phyloP scores from a whole-genome alignment of 805 yeast genomes.

The Lachancea waltii region DNA sequence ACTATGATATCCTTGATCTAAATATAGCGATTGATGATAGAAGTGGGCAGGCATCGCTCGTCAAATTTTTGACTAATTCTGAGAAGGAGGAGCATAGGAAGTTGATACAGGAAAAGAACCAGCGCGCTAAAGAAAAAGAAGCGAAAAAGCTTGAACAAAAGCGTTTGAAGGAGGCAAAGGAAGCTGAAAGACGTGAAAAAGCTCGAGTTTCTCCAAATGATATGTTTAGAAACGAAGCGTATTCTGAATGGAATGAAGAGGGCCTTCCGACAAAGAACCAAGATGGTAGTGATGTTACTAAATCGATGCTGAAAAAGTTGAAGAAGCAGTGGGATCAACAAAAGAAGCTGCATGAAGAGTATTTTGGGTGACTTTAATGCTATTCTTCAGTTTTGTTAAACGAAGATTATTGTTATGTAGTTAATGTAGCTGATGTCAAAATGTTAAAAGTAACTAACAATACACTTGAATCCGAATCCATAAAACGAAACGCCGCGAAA shows the following conservation, averaged over 20 bases:
- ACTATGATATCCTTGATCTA: conserved; percentile 59
- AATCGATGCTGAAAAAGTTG: conserved; percentile 80
- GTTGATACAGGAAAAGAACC: conserved; percentile 51
- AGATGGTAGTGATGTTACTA: conserved; percentile 77
- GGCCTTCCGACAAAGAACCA: conserved; percentile 77
- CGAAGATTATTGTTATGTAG: no score
- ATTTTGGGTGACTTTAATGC: conserved; percentile 21
- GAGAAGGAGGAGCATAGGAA: conserved; percentile 62
- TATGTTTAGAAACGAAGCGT: conserved; percentile 60
- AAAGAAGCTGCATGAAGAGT: conserved; percentile 73
- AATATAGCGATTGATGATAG: conserved; percentile 90
- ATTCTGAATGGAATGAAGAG: conserved; percentile 71
- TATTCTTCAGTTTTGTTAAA: no score
- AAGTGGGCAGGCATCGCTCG: conserved; percentile 68
- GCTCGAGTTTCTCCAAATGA: conserved; percentile 65
- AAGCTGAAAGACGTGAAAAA: conserved; percentile 54
- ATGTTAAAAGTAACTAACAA: no score
- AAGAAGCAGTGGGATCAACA: conserved; percentile 73
- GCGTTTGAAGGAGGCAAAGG: conserved; percentile 54
- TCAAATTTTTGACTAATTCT: conserved; percentile 66
- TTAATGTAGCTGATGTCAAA: no score
- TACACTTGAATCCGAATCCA: no score
- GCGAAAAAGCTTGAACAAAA: conserved; percentile 54
- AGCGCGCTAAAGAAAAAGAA: conserved; percentile 46
- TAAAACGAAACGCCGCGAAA: no score